Base-by-base conservation (phyloP, 192 early-diverging fungal species). In the Coemansia sp. region DNA sequence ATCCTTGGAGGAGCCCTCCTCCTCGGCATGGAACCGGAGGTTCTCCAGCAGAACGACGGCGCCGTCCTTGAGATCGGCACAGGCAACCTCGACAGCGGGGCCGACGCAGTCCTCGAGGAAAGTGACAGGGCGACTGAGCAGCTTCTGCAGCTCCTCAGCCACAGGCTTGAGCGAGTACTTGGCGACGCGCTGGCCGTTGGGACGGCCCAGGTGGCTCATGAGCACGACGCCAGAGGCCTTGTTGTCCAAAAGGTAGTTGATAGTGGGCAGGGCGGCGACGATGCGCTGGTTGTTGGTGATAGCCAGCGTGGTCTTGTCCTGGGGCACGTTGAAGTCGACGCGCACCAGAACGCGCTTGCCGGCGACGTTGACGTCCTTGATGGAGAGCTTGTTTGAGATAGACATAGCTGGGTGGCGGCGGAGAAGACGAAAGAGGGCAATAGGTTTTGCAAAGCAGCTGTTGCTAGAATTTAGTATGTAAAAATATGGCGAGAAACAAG, bases 261-360 rank as follows among this genome's bases (percentile, higher is more conserved):
- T 87, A 28, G 91, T 97, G 28, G 94, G 96, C 45, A 99, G 64
- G 34, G 96, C 96, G 37, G 91, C 92, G 32, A 81, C 83, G 60
- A 99, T 97, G 62, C 96, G 89, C 76, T 90, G 87, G 80, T 96
- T 94, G 87, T 97, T 97, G 52, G 92, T 87, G 70, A 99, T 97
- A 62, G 86, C 85, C 55, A 84, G 87, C 30, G 89, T 81, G n/a
- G n/a, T n/a, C 59, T 88, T 86, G 60, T 75, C 52, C 58, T 96
- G 88, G 38, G 96, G 96, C n/a, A 99, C 96, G 74, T 99, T 99
- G 72, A 99, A 99, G 85, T 99, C 94, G 28, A 97, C 94, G 40
- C 92, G 87, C 54, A 97, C 94, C 46, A 97, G 80, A 25, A 93
- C 93, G 44, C 91, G 87, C 84, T 95, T 94, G 74, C 70, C 79